phyloP scores from a whole-genome alignment of 2,329 filamentous ascomycete species.

The Pseudocercospora cruenta region DNA sequence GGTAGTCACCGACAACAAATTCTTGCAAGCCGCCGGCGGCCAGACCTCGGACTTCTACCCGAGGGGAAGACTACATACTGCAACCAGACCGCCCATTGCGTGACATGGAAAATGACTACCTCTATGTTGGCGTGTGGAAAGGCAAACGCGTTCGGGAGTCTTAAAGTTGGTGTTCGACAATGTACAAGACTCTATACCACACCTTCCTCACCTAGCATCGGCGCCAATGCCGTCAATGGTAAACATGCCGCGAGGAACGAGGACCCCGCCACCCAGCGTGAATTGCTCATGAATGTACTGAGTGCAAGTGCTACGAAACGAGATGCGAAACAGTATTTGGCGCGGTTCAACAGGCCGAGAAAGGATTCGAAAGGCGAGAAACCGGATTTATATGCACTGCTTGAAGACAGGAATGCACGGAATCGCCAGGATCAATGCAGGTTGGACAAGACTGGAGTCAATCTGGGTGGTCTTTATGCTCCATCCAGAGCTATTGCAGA shows the following conservation, averaged over 20 bases:
- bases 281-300: conserved; percentile 83
- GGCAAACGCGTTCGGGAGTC: conserved; percentile 36
- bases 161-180: conserved; percentile 26
- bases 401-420: conserved; percentile 29
- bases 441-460: conserved; percentile 56
- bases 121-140: conserved; percentile 42
- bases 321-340: conserved; percentile 88
- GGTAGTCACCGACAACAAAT: neutral
- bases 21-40: conserved; percentile 3
- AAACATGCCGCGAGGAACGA: conserved; percentile 29
- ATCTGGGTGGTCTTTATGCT: conserved; percentile 64
- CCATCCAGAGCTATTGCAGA: conserved; percentile 61
- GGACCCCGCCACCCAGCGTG: conserved; percentile 43
- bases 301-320: conserved; percentile 89
- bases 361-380: conserved; percentile 44
- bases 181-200: conserved; percentile 23
- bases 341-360: conserved; percentile 69
- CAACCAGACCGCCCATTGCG: conserved; percentile 7
- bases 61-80: neutral
- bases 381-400: conserved; percentile 24
- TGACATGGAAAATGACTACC: conserved; percentile 42
- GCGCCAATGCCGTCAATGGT: conserved; percentile 26
- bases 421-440: conserved; percentile 30
- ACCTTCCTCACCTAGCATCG: conserved; percentile 9
- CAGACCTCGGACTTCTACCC: conserved; percentile 6